These are phyloP conservation scores for Fusarium subglutinans DNA, from an alignment of 2,329 filamentous ascomycete species.

Conservation along the genomic window DNA sequence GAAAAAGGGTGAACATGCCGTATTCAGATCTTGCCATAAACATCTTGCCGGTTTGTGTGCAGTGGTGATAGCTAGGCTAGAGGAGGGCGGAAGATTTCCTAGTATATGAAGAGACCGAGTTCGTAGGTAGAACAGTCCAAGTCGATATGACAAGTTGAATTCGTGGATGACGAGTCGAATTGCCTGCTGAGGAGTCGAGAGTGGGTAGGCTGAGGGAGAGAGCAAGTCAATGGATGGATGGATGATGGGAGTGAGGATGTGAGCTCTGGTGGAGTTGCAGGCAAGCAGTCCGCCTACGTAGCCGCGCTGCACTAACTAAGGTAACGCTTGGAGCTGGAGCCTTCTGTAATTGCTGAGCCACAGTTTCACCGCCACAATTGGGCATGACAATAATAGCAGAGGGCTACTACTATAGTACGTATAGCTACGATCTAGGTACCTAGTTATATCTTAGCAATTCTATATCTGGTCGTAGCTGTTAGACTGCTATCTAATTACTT, in stretches of 20 bases:
- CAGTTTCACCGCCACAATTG: constrained; percentile 33
- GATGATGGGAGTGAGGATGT: constrained; percentile 32
- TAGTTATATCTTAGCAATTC: neutral
- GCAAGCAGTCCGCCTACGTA: constrained; percentile 54
- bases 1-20: constrained; percentile 68
- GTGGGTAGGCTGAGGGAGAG: constrained; percentile 19
- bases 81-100: constrained; percentile 13
- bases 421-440: no score
- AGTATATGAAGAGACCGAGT: neutral
- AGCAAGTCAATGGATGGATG: constrained; percentile 21
- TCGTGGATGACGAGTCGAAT: neutral
- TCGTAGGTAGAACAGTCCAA: neutral
- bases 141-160: neutral
- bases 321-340: constrained; percentile 10
- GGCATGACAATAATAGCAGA: neutral
- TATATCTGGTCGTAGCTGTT: neutral
- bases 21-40: constrained; percentile 99
- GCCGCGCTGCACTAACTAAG: constrained; percentile 24
- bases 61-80: constrained; percentile 19
- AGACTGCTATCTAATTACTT: neutral
- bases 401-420: neutral
- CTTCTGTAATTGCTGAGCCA: constrained; percentile 21
- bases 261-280: constrained; percentile 45
- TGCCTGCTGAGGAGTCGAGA: neutral
- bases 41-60: constrained; percentile 70